A percentile compares a stretch with the other conserved stretches of the same genome.
These are phyloP conservation scores for Cytospora chrysosperma DNA, from an alignment of 2,329 filamentous ascomycete genomes.

Conservation along the genomic window DNA sequence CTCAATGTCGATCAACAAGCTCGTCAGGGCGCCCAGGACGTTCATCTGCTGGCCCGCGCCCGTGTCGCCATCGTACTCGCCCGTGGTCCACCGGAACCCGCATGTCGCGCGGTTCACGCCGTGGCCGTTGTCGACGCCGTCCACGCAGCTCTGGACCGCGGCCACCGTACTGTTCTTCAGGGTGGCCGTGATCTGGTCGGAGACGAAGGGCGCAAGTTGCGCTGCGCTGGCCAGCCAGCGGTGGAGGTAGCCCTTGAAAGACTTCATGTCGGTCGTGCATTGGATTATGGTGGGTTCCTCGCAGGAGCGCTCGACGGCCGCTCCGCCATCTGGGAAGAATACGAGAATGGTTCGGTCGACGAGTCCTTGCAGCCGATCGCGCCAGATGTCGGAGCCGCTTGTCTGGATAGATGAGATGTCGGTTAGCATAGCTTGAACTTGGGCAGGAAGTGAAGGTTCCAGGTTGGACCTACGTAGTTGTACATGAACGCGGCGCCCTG, in stretches of 20 bases:
- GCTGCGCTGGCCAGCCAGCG: constrained; percentile 49
- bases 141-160: constrained; percentile 45
- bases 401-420: constrained; percentile 36
- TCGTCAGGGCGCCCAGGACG: constrained; percentile 48
- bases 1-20: constrained; percentile 39
- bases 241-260: constrained; percentile 57
- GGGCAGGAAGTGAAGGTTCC: neutral
- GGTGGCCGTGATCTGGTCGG: constrained; percentile 42
- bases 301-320: constrained; percentile 51
- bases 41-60: constrained; percentile 55
- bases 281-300: constrained; percentile 47
- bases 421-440: neutral
- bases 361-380: constrained; percentile 47
- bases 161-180: constrained; percentile 47
- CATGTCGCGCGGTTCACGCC: constrained; percentile 45
- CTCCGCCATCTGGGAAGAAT: constrained; percentile 35
- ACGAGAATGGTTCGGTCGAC: constrained; percentile 37
- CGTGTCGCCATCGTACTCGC: constrained; percentile 45
- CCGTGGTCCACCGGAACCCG: constrained; percentile 49
- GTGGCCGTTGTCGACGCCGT: constrained; percentile 17
- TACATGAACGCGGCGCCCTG: constrained; percentile 64
- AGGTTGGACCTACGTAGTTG: constrained; percentile 46
- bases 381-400: constrained; percentile 51
- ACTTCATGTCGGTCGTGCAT: constrained; percentile 59
- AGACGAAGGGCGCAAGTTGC: constrained; percentile 49